Evolutionary conservation across 1,284 basidiomycete species (phyloP).

Genomic region (Sutorius eximius): DNA sequence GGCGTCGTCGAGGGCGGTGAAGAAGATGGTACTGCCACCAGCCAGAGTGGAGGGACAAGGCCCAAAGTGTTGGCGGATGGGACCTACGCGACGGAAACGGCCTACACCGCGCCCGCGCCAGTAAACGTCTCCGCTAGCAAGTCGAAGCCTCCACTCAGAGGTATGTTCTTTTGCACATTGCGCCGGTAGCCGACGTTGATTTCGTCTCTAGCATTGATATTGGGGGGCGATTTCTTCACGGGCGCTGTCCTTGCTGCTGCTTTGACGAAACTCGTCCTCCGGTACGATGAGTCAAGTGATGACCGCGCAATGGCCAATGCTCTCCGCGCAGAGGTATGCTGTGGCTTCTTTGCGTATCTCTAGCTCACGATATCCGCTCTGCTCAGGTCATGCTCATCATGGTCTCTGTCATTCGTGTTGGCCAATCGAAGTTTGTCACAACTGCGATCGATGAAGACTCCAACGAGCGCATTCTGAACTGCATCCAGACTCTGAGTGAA

Average conservation of each 20-base stretch:
- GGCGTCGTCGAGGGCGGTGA: conserved; percentile 43
- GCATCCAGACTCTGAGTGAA: conserved; percentile 90
- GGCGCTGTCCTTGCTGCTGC: conserved; percentile 88
- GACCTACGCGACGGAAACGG: conserved; percentile 97
- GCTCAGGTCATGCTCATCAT: conserved; percentile 93
- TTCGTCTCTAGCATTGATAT: conserved; percentile 64
- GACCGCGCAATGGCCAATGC: conserved; percentile 67
- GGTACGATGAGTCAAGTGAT: conserved; percentile 65
- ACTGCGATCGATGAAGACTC: conserved; percentile 98
- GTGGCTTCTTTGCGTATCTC: not conserved
- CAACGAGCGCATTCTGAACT: conserved; percentile 94
- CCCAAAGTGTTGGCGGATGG: conserved; percentile 91
- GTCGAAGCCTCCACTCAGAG: conserved; percentile 88
- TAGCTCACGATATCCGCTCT: not conserved
- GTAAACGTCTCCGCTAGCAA: conserved; percentile 81
- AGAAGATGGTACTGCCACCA: conserved; percentile 39
- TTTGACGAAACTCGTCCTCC: conserved; percentile 89
- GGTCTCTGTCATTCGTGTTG: conserved; percentile 95
- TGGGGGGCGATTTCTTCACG: conserved; percentile 98
- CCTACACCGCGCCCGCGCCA: conserved; percentile 71
- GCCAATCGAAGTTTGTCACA: conserved; percentile 93
- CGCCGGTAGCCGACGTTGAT: not conserved
- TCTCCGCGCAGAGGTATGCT: conserved; percentile 78
- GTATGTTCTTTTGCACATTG: conserved; percentile 35
- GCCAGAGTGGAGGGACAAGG: conserved; percentile 40